Evolutionary conservation across 2,329 filamentous ascomycete genomes (phyloP).

Genomic region (Exophiala mesophila): DNA sequence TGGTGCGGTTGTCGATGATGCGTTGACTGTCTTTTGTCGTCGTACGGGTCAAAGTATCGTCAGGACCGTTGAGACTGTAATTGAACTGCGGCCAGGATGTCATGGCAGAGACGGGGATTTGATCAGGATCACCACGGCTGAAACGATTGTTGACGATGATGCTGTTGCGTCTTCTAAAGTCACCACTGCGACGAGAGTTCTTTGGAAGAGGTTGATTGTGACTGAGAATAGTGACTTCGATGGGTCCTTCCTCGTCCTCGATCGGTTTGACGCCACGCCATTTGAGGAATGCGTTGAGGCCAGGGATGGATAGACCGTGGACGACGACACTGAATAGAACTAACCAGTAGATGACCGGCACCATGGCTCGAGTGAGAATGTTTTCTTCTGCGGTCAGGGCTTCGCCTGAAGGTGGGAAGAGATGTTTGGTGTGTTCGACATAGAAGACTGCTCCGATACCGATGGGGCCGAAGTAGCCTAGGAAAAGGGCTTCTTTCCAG

Average conservation of each 20-base stretch:
- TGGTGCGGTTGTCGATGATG: too few relatives aligned
- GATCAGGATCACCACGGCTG: conserved; percentile 5
- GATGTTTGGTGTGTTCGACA: conserved; percentile 41
- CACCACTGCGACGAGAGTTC: conserved; percentile 31
- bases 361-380: conserved; percentile 37
- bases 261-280: conserved; percentile 28
- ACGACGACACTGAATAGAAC: conserved; percentile 39
- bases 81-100: too few relatives aligned
- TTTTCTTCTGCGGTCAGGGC: conserved; percentile 38
- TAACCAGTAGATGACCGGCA: conserved; percentile 44
- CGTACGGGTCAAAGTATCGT: too few relatives aligned
- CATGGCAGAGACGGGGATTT: too few relatives aligned
- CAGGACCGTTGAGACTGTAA: too few relatives aligned
- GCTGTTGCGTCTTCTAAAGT: conserved; percentile 28
- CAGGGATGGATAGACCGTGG: conserved; percentile 38
- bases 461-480: conserved; percentile 97
- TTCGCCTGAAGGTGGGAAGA: conserved; percentile 39
- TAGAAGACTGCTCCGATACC: conserved; percentile 93
- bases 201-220: conserved; percentile 31
- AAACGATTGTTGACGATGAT: conserved; percentile 36
- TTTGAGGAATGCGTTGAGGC: conserved; percentile 32
- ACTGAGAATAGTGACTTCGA: conserved; percentile 27
- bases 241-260: conserved; percentile 30
- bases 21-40: too few relatives aligned
- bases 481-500: conserved; percentile 93